Percentiles rank a stretch among this genome's conserved stretches.
phyloP scores from a whole-genome alignment of 768 basidiomycete genomes.

The Mycena galericulata region DNA sequence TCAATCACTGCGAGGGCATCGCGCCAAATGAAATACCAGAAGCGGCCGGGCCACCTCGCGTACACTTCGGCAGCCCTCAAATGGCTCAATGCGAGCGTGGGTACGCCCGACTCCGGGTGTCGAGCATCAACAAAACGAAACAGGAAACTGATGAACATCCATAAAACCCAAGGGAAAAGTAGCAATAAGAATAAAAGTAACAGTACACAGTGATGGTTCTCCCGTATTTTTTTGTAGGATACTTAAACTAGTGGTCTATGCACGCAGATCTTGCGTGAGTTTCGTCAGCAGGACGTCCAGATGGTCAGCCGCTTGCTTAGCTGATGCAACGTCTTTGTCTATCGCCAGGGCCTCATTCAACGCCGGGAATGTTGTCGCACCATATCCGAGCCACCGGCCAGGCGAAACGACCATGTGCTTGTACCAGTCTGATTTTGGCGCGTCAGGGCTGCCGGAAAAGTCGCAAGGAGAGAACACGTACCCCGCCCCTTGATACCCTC shows the following conservation, averaged over 20 bases:
- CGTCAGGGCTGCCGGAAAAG: background rate
- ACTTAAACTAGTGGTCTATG: background rate
- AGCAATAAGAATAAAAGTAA: background rate
- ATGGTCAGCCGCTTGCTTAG: constrained; percentile 68
- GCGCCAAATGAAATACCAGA: constrained; percentile 13
- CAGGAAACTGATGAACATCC: background rate
- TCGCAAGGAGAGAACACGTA: background rate
- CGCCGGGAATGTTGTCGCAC: constrained; percentile 86
- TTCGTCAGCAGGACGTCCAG: constrained; percentile 63
- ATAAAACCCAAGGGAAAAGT: background rate
- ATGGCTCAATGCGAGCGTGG: constrained; percentile 27
- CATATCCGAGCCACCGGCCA: constrained; percentile 89
- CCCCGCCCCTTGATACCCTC: constrained; percentile 79
- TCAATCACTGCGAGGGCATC: constrained; percentile 9
- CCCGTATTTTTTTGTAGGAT: no score
- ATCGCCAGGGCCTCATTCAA: constrained; percentile 83
- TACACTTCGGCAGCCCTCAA: constrained; percentile 26
- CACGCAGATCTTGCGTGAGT: constrained; percentile 52
- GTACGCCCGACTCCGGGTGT: constrained; percentile 23
- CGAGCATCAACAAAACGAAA: constrained; percentile 12
- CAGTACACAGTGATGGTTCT: no score
- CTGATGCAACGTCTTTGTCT: constrained; percentile 72
- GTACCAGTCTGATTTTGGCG: constrained; percentile 72
- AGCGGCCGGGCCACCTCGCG: background rate
- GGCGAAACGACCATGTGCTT: constrained; percentile 88